Evolutionary conservation across 257 asterid species (phyloP).

Genomic region (Nicotiana obtusifolia): DNA sequence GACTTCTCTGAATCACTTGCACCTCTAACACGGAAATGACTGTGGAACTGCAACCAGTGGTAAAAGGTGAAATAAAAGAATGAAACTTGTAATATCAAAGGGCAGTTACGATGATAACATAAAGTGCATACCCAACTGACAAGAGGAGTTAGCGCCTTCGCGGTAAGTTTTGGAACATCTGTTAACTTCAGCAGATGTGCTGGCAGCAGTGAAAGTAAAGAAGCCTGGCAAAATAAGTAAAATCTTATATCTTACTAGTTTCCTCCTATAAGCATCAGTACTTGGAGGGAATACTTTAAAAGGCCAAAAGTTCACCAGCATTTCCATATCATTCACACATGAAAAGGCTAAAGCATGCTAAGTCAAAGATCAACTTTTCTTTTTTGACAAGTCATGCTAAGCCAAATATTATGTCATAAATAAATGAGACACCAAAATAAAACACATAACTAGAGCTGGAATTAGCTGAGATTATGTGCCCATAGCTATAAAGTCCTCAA

Average conservation of each 20-base stretch:
- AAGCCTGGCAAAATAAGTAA: slow-evolving; percentile 60
- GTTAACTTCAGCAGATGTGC: slow-evolving; percentile 55
- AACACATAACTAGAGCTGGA: not conserved
- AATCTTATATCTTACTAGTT: slow-evolving; percentile 4
- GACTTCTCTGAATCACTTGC: slow-evolving; percentile 47
- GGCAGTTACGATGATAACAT: not conserved
- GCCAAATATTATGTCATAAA: not conserved
- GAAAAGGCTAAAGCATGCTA: not conserved
- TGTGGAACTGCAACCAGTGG: slow-evolving; percentile 54
- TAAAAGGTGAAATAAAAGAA: slow-evolving; percentile 12
- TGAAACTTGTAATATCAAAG: slow-evolving; percentile 13
- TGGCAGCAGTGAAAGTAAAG: slow-evolving; percentile 86
- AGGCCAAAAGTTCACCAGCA: not conserved
- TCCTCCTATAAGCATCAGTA: not conserved
- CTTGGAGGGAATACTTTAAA: not conserved
- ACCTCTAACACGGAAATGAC: slow-evolving; percentile 53
- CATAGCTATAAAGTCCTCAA: not conserved
- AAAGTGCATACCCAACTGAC: slow-evolving; percentile 64
- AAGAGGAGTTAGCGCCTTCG: slow-evolving; percentile 51
- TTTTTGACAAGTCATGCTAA: not conserved
- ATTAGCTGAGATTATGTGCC: not conserved
- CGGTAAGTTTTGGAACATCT: slow-evolving; percentile 59
- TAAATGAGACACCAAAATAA: not conserved
- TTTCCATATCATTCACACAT: not conserved
- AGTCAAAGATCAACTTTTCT: not conserved